Percentiles rank a stretch among this genome's conserved stretches.
Conservation (phyloP, 257 asterid species). For the Nicotiana knightiana region DNA sequence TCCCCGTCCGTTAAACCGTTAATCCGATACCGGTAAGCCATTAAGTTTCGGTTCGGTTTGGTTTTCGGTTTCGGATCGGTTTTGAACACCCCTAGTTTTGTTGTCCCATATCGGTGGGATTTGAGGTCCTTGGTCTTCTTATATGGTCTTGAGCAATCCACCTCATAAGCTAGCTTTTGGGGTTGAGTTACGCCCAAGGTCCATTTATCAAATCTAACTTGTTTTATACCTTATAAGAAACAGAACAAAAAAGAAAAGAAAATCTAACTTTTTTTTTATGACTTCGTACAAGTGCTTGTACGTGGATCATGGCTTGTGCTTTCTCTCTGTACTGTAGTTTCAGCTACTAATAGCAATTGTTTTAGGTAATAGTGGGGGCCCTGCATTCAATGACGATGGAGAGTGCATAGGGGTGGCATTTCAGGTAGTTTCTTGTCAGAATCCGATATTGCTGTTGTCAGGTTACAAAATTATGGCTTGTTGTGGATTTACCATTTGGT, state of each 20-base stretch:
- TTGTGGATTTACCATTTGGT: conserved; percentile 3
- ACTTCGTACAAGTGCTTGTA: not conserved
- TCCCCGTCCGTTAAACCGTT: no score
- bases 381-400: conserved; percentile 93
- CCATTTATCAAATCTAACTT: not conserved
- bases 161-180: no score
- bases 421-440: conserved; percentile 50
- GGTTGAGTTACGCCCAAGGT: no score
- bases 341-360: conserved; percentile 20
- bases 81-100: no score
- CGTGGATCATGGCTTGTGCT: not conserved
- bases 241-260: not conserved
- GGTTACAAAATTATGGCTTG: not conserved
- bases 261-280: not conserved
- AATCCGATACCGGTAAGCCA: no score
- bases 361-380: conserved; percentile 97
- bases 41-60: no score
- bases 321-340: conserved; percentile 1
- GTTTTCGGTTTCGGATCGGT: no score
- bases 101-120: no score
- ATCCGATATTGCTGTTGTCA: not conserved
- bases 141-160: no score
- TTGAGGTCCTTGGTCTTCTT: no score
- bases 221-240: not conserved
- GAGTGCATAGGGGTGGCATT: conserved; percentile 99